A percentile compares a stretch with the other conserved stretches of the same genome.
phyloP scores from a whole-genome alignment of 441 rosid genomes.

The Mallotus repandus region DNA sequence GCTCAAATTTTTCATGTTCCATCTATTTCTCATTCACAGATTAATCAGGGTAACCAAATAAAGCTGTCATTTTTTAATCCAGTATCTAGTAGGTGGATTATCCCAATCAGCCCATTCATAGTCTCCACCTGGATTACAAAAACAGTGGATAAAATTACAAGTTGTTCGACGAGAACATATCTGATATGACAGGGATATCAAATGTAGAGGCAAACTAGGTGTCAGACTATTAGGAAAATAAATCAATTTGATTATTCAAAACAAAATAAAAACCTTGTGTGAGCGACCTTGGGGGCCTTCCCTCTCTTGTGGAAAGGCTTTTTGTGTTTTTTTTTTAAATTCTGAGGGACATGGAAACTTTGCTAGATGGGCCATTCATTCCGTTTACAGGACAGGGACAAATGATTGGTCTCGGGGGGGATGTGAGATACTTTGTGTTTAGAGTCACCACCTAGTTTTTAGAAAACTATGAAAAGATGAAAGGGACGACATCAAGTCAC shows the following conservation, averaged over 20 bases:
- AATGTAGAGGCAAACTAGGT: conserved; percentile 4
- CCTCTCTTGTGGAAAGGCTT: no score
- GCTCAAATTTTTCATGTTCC: conserved; percentile 39
- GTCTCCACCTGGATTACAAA: conserved; percentile 95
- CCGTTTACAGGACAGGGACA: no score
- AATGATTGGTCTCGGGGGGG: no score
- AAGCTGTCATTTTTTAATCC: conserved; percentile 76
- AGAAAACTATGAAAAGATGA: no score
- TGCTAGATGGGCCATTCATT: no score
- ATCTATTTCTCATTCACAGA: conserved; percentile 35
- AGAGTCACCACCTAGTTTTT: no score
- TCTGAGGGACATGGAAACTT: no score
- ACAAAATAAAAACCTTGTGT: neutral
- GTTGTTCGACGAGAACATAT: conserved; percentile 83
- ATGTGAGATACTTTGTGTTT: no score
- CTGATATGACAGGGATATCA: conserved; percentile 39
- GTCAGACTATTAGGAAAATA: neutral
- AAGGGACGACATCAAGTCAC: no score
- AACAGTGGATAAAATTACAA: conserved; percentile 97
- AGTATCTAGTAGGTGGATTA: conserved; percentile 85
- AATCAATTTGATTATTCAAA: neutral
- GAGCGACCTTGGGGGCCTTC: no score
- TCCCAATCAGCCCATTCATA: conserved; percentile 98
- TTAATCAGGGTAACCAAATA: conserved; percentile 73
- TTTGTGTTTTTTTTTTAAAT: no score